These are phyloP conservation scores for Aphanomyces euteiches DNA, from an alignment of 352 stramenopile species.

Conservation along the genomic window DNA sequence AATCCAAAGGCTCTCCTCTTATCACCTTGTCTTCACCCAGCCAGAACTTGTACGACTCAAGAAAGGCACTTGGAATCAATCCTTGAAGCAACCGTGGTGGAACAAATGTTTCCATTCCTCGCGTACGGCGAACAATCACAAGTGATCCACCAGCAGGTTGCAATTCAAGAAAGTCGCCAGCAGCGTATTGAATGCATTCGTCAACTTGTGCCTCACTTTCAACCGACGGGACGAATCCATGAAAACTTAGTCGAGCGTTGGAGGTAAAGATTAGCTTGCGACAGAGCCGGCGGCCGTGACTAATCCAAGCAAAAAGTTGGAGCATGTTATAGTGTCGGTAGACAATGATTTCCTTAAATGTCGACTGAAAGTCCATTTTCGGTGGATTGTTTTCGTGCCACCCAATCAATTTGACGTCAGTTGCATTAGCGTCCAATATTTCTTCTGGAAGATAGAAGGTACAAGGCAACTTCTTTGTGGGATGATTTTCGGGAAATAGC, in stretches of 20 bases:
- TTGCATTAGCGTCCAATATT: constrained; percentile 45
- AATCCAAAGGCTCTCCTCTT: constrained; percentile 89
- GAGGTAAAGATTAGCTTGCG: constrained; percentile 97
- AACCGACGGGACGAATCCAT: constrained; percentile 83
- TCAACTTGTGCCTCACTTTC: constrained; percentile 62
- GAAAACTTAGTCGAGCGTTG: constrained; percentile 90
- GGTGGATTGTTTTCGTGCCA: constrained; percentile 57
- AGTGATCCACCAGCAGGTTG: constrained; percentile 76
- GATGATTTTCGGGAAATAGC: constrained; percentile 66
- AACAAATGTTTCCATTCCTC: constrained; percentile 84
- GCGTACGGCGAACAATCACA: constrained; percentile 83
- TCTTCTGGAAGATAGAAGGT: constrained; percentile 63
- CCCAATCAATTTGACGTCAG: constrained; percentile 52
- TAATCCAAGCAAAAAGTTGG: constrained; percentile 96
- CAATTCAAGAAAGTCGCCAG: constrained; percentile 61
- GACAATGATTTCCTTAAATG: constrained; percentile 98
- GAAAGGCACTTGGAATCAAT: constrained; percentile 89
- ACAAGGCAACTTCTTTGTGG: constrained; percentile 79
- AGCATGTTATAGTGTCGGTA: constrained; percentile 89
- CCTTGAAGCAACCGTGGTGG: constrained; percentile 91
- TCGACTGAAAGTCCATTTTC: constrained; percentile 79
- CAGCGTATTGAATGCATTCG: constrained; percentile 52
- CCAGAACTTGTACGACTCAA: constrained; percentile 97
- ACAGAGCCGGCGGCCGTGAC: constrained; percentile 95
- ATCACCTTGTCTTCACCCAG: constrained; percentile 93